Conservation (phyloP, 805 yeast species). For the Lipomyces orientalis region DNA sequence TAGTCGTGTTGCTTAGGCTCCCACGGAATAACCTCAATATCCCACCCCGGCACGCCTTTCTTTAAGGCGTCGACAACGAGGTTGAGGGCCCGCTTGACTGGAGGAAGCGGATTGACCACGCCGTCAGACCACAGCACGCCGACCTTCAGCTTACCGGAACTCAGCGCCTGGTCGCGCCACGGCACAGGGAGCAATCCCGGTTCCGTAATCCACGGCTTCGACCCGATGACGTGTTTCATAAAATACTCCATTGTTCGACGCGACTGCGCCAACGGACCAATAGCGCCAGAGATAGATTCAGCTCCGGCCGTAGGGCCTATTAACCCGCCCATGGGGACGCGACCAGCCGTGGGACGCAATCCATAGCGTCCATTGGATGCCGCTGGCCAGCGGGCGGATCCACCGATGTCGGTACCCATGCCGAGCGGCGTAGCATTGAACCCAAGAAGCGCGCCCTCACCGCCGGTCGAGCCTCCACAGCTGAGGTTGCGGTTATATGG, state of each 20-base stretch:
- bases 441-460: conserved; percentile 69
- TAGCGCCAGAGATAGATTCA: conserved; percentile 57
- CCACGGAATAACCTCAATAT: conserved; percentile 42
- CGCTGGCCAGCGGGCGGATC: conserved; percentile 70
- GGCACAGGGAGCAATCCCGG: conserved; percentile 56
- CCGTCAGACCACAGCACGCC: conserved; percentile 58
- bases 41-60: conserved; percentile 53
- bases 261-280: conserved; percentile 58
- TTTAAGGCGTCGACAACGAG: conserved; percentile 48
- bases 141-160: conserved; percentile 48
- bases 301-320: conserved; percentile 54
- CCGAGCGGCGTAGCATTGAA: conserved; percentile 66
- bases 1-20: conserved; percentile 39
- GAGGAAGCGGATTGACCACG: conserved; percentile 59
- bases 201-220: conserved; percentile 63
- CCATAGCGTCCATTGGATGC: conserved; percentile 68
- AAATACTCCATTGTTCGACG: conserved; percentile 57
- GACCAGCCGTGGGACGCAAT: conserved; percentile 64
- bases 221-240: conserved; percentile 53
- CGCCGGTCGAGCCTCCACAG: conserved; percentile 77
- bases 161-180: conserved; percentile 53
- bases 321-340: conserved; percentile 53
- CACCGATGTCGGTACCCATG: conserved; percentile 75
- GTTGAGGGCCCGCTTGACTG: conserved; percentile 49
- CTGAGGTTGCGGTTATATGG: conserved; percentile 62